Base-by-base conservation (phyloP, 768 basidiomycete species). In the Auricularia sp. region DNA sequence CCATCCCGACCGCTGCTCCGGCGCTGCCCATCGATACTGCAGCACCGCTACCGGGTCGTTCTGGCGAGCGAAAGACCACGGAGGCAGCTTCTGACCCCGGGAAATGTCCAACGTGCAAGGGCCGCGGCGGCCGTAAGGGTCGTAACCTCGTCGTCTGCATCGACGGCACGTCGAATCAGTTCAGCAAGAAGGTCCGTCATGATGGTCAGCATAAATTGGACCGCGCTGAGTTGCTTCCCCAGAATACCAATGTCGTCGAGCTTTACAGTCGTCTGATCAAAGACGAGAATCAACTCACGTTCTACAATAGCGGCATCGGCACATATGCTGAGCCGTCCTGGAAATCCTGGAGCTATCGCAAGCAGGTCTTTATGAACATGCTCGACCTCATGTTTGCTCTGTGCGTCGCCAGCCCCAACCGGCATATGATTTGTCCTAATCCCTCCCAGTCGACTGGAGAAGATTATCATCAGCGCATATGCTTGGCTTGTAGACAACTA, bases 191-290 rank as follows among this genome's bases (percentile, higher is more conserved):
- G 62, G 72, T 70, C 54, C 21, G 47, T 18, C 18, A 8, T 18
- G 29, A 39, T 39, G 11, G 11, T 16, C 14, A 29, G 29, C 29
- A 29, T 29, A 29, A 18, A 7, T 39, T 51, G 5, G 10, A 21
- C 14, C 21, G 10, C 47, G 6, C 6, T 51, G 11, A 6, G 21
- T 13, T 16, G 14, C 21, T 6, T 8, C 11, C 10, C 6, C 47
- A 80, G 80, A 79, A 79, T 62, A 78, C 79, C 3, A 77, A 79
- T 64, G 76, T 80, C 37, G 66, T 80, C 63, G 78, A 79, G 56
- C 69, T 79, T 8, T 78, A 77, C 63, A 73, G 70, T 62, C 72
- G 70, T 29, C 29, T 29, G 29, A 29, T 24, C 24, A 24, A 24
- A 24, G 24, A 1, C 24, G 24, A 24, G 24, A 24, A 24, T 24